Percentiles rank a stretch among this genome's conserved stretches.
These are phyloP conservation scores for Hericium alpestre DNA, from an alignment of 768 basidiomycete species.

Conservation along the genomic window DNA sequence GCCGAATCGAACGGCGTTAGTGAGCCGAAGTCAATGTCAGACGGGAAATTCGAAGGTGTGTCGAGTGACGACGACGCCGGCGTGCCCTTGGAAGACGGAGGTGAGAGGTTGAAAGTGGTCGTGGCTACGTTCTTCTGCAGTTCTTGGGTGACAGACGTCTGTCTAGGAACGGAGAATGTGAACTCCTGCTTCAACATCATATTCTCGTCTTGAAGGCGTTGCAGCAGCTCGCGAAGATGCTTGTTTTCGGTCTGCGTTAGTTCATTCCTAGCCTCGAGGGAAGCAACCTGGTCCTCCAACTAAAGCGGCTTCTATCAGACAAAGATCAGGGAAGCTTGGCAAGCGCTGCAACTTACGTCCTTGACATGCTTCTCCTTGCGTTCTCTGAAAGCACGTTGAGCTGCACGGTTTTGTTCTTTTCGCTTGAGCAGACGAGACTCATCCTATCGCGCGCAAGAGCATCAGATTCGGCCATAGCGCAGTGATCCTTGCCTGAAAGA, in stretches of 20 bases:
- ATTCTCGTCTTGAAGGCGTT: slow-evolving; percentile 82
- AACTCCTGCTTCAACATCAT: slow-evolving; percentile 75
- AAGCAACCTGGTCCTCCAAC: slow-evolving; percentile 87
- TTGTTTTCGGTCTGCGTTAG: slow-evolving; percentile 69
- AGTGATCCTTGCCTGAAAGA: neutral
- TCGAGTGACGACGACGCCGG: slow-evolving; percentile 23
- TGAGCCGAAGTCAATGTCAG: slow-evolving; percentile 50
- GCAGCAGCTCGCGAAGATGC: slow-evolving; percentile 77
- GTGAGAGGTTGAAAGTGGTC: slow-evolving; percentile 7
- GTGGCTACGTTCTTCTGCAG: slow-evolving; percentile 11
- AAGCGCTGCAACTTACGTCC: slow-evolving; percentile 52
- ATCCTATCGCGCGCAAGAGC: slow-evolving; percentile 31
- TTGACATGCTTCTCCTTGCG: slow-evolving; percentile 96
- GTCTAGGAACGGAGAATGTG: slow-evolving; percentile 68
- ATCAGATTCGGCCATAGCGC: too few relatives aligned
- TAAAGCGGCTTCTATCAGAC: slow-evolving; percentile 20
- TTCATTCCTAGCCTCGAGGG: slow-evolving; percentile 75
- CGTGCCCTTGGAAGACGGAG: slow-evolving; percentile 11
- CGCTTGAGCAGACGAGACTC: slow-evolving; percentile 72
- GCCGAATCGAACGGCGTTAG: slow-evolving; percentile 61
- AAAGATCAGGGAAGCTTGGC: neutral
- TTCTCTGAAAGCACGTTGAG: slow-evolving; percentile 94
- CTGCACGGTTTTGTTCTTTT: slow-evolving; percentile 95
- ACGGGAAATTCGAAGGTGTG: slow-evolving; percentile 14
- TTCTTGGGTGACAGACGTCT: slow-evolving; percentile 11